Base-by-base conservation (phyloP, 2,329 filamentous ascomycete genomes). In the Akanthomyces muscarius region DNA sequence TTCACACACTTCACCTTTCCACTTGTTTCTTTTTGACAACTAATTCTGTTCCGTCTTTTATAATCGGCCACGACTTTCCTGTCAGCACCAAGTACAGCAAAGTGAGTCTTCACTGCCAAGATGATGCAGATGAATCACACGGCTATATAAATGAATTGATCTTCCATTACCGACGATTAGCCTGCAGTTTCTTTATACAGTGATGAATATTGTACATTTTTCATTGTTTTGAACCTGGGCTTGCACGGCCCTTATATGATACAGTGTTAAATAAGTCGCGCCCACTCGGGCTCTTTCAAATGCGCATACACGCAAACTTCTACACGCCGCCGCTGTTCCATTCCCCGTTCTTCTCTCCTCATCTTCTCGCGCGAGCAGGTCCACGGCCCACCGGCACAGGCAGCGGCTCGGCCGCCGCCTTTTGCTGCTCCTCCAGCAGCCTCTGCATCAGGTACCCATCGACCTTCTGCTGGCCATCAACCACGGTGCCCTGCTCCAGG, bases 391-490 rank as follows among this genome's bases (percentile, higher is more conserved):
- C 60, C 21, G 52, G 33, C 4, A 56, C 44, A 6, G 44, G 23
- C 60, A 62, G 33, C 30, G 51, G 16, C 42, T 61, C 50, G 7
- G 41, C 38, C 3, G 42, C 67, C 71, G 71, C 69, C 69, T 73
- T 69, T 65, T 71, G 68, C 66, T 72, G 69, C 44, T 77, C 74
- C 67, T 76, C 73, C 10, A 66, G 64, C 45, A 70, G 51, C 68
- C 69, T 74, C 68, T 71, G 66, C 67, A 71, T 68, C 66, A 76
- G 63, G 63, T 70, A 72, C 6, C 68, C 66, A 51, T 83, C 73
- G 60, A 87, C 82, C 62, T 72, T 74, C 70, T 79, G 70, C 41
- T 74, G 68, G n/a, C 87, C 87, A 69, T 87, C 78, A n/a, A 93
- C 74, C 54, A 90, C 67, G 63, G 73, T 72, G 21, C 86, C 86